phyloP scores from a whole-genome alignment of 1,284 basidiomycete species.

The Cystobasidium slooffiae region DNA sequence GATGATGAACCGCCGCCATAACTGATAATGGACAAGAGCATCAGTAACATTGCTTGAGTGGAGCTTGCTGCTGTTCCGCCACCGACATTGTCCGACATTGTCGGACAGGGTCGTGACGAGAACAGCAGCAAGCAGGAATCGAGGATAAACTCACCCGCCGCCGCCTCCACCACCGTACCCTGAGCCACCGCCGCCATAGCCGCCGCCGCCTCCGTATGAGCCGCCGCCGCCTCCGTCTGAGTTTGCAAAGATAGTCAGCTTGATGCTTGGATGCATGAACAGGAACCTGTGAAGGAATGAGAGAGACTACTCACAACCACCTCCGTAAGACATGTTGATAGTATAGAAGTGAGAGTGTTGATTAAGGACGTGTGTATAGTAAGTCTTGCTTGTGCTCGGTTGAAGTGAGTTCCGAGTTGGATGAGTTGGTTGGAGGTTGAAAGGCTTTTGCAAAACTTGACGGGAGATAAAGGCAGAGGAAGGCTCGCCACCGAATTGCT shows the following conservation, averaged over 20 bases:
- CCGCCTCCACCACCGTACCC: constrained; percentile 43
- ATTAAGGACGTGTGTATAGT: background rate
- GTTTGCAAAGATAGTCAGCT: background rate
- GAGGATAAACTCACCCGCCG: constrained; percentile 12
- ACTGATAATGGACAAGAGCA: constrained; percentile 42
- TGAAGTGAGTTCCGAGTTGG: background rate
- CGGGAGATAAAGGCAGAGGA: background rate
- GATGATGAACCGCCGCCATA: constrained; percentile 47
- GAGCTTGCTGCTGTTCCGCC: background rate
- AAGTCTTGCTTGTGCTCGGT: background rate
- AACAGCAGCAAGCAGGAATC: background rate
- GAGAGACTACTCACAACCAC: constrained; percentile 27
- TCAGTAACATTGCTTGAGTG: background rate
- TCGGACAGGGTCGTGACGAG: background rate
- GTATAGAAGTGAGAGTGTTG: background rate
- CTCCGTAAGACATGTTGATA: constrained; percentile 44
- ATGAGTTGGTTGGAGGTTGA: constrained; percentile 12
- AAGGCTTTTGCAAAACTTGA: background rate
- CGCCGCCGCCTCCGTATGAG: constrained; percentile 20
- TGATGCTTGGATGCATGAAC: background rate
- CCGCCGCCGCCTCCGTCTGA: constrained; percentile 1
- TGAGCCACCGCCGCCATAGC: constrained; percentile 46
- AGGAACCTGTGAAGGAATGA: background rate
- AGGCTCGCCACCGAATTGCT: constrained; percentile 10
- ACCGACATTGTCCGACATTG: background rate